phyloP scores from a whole-genome alignment of 768 basidiomycete species.

The Termitomyces sp. region DNA sequence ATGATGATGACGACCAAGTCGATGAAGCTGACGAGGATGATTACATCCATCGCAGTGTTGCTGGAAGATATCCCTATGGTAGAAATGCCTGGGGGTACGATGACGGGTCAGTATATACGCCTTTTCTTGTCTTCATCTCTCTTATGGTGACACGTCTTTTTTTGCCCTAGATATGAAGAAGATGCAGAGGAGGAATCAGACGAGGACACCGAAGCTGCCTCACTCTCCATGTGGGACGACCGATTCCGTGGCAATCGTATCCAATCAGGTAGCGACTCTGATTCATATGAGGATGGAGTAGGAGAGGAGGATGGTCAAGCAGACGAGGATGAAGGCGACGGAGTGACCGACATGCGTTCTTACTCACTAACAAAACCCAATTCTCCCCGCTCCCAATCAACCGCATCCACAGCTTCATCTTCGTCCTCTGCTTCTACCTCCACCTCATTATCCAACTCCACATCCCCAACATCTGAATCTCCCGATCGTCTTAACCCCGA shows the following conservation, averaged over 20 bases:
- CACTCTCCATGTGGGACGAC: slow-evolving; percentile 20
- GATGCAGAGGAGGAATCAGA: slow-evolving; percentile 58
- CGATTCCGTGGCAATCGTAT: slow-evolving; percentile 19
- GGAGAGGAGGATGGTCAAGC: slow-evolving; percentile 26
- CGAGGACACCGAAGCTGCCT: slow-evolving; percentile 30
- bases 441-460: slow-evolving; percentile 20
- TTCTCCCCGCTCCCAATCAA: slow-evolving; percentile 38
- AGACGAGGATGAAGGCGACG: slow-evolving; percentile 34
- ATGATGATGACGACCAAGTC: slow-evolving; percentile 19
- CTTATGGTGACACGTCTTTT: background rate
- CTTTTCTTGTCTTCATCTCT: slow-evolving; percentile 1
- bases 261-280: slow-evolving; percentile 35
- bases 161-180: slow-evolving; percentile 54
- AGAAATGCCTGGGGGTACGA: slow-evolving; percentile 46
- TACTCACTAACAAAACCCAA: slow-evolving; percentile 17
- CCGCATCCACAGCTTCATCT: slow-evolving; percentile 39
- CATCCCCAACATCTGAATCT: slow-evolving; percentile 21
- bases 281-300: slow-evolving; percentile 28
- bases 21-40: slow-evolving; percentile 2
- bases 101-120: slow-evolving; percentile 47
- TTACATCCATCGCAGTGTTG: background rate
- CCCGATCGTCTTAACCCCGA: slow-evolving; percentile 10
- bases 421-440: slow-evolving; percentile 34
- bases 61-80: slow-evolving; percentile 16
- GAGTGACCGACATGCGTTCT: slow-evolving; percentile 61